Evolutionary conservation across 1,139 yeast genomes (phyloP).

Genomic region (Casaregolazyma lundiana): DNA sequence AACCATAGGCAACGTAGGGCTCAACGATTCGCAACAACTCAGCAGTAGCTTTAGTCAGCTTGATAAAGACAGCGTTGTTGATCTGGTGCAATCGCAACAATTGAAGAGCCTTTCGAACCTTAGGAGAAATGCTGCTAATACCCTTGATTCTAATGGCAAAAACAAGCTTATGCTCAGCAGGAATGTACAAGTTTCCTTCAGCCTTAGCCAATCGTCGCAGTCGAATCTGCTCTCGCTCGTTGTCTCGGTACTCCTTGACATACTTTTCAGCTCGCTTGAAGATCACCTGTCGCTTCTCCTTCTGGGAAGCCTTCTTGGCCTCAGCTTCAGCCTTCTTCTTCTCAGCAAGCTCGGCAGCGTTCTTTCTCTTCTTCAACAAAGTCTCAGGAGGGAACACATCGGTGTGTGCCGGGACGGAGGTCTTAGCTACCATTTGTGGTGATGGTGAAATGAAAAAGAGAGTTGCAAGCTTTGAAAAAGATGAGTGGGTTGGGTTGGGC

Average conservation of each 20-base stretch:
- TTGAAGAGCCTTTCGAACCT: constrained; percentile 99
- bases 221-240: constrained; percentile 86
- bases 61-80: constrained; percentile 97
- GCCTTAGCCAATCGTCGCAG: constrained; percentile 98
- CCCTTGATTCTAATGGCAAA: constrained; percentile 99
- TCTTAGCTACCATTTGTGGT: constrained; percentile 22
- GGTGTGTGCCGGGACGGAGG: constrained; percentile 29
- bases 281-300: constrained; percentile 83
- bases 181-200: constrained; percentile 83
- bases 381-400: constrained; percentile 76
- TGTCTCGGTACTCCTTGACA: constrained; percentile 93
- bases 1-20: constrained; percentile 99
- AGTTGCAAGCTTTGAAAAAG: not conserved
- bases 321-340: constrained; percentile 48
- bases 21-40: constrained; percentile 97
- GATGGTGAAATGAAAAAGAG: constrained; percentile 2
- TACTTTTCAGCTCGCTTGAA: constrained; percentile 98
- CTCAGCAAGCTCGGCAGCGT: constrained; percentile 39
- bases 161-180: constrained; percentile 94
- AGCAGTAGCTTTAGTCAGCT: constrained; percentile 96
- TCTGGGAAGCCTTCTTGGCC: constrained; percentile 85
- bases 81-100: constrained; percentile 96
- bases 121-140: constrained; percentile 98
- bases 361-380: constrained; percentile 93
- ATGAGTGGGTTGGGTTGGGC: constrained; percentile 5